Percentiles rank a stretch among this genome's conserved stretches.
phyloP scores from a whole-genome alignment of 176 grass and related monocot species.

The Aegilops tauschii region DNA sequence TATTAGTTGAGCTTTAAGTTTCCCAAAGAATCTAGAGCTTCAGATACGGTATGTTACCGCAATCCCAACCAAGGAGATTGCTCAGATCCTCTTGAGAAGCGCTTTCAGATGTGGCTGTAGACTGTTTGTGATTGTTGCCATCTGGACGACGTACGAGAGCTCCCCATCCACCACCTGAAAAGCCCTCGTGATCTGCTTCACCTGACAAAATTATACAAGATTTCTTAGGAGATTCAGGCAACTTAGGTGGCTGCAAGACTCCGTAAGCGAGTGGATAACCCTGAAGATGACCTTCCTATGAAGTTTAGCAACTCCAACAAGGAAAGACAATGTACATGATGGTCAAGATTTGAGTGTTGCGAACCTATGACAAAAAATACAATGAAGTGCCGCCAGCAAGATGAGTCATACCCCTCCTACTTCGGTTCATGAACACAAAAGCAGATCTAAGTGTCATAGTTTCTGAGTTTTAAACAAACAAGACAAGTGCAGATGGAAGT shows the following conservation, averaged over 20 bases:
- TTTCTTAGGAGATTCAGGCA: not conserved
- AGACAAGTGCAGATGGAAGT: not conserved
- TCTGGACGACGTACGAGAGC: conserved; percentile 73
- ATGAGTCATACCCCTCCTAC: not conserved
- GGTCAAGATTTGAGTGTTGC: not conserved
- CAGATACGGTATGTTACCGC: not conserved
- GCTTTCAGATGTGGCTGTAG: conserved; percentile 73
- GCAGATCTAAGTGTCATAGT: not conserved
- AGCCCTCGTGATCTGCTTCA: conserved; percentile 75
- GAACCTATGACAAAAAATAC: not conserved
- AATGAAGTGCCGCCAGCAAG: not conserved
- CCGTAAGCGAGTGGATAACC: not conserved
- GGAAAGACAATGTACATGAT: not conserved
- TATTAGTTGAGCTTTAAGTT: no score
- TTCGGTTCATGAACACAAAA: not conserved
- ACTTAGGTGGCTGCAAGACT: not conserved
- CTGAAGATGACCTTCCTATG: not conserved
- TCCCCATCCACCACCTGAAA: conserved; percentile 54
- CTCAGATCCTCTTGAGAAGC: conserved; percentile 68
- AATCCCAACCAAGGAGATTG: not conserved
- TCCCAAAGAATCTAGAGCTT: not conserved
- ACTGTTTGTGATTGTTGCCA: conserved; percentile 53
- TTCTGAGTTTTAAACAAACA: not conserved
- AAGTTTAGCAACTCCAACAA: not conserved
- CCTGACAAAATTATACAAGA: conserved; percentile 37